Evolutionary conservation across 164 flowering plant genomes (phyloP), one percentile per base, ranked within the genome.

Genomic region (Umbilicus rupestris): DNA sequence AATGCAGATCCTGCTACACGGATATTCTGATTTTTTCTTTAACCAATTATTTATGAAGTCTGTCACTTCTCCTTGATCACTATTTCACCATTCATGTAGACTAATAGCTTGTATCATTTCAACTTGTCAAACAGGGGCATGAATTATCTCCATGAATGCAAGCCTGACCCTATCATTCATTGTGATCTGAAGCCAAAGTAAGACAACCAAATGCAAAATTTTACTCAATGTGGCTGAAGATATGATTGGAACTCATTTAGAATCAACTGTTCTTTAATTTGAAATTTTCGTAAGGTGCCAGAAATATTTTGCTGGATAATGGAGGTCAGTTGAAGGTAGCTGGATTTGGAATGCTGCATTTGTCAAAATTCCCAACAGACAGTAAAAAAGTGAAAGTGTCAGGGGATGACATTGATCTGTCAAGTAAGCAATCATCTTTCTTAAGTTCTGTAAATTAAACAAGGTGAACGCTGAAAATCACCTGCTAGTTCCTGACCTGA

Each of bases 101-200:
- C 3, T 55, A 33, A 63, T 45, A 1, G 49, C 55, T 52, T 70
- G 46, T 10, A 17, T 29, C 28, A 79, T 67, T 62, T 72, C 60
- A 58, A 49, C 73, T 58, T 55, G 66, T 17, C 71, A 39, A 63
- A 68, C 90, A 91, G 99, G 86, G 99, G 96, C 66, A 84, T 95
- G 97, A 95, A 92, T 76, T 92, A 85, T 81, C 99, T 95, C 70
- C 99, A 95, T 70, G 99, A 89, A 75, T 89, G 97, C 75, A 95
- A 88, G 76, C 97, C 99, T 35, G 92, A 88, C 31, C 96, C 97
- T 39, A 75, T 95, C 62, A 86, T 95, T 72, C 99, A 92, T 65
- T 87, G 97, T 66, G 86, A 89, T 75, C 80, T 92, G 74, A 88
- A 78, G 91, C 97, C 99, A 81, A 95, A 90, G 99, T 95, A 92